Evolutionary conservation across 116 monocot genomes (phyloP).

Genomic region (Papilionanthe hybrid): DNA sequence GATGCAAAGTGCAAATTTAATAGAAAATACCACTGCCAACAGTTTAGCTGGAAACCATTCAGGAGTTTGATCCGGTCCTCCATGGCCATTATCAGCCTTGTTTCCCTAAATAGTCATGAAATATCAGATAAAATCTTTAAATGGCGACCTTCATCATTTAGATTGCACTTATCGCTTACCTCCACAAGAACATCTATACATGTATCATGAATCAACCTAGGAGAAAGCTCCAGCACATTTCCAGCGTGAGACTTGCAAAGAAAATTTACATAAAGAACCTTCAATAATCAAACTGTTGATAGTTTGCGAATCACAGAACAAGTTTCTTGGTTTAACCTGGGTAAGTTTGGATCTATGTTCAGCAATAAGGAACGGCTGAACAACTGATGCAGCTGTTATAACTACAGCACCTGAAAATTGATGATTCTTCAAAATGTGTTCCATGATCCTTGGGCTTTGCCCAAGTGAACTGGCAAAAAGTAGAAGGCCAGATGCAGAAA

Average conservation of each 20-base stretch:
- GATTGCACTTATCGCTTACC: conserved; percentile 18
- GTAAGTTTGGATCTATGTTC: conserved; percentile 38
- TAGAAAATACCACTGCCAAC: conserved; percentile 45
- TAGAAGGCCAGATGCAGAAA: conserved; percentile 80
- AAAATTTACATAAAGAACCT: not conserved
- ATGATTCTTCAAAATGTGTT: conserved; percentile 19
- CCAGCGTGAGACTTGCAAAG: not conserved
- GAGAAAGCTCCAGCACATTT: conserved; percentile 7
- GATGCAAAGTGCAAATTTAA: not conserved
- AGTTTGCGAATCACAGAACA: not conserved
- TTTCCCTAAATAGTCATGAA: conserved; percentile 22
- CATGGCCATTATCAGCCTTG: conserved; percentile 3
- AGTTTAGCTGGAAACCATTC: conserved; percentile 48
- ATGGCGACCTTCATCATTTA: not conserved
- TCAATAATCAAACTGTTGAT: not conserved
- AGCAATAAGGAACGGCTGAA: conserved; percentile 70
- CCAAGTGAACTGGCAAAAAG: conserved; percentile 31
- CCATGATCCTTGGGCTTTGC: conserved; percentile 22
- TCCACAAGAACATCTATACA: conserved; percentile 76
- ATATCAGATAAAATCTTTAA: not conserved
- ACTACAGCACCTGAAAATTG: conserved; percentile 40
- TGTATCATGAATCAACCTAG: conserved; percentile 29
- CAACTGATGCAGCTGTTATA: conserved; percentile 54
- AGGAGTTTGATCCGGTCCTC: conserved; percentile 13
- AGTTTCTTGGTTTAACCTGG: conserved; percentile 27